Evolutionary conservation across 2,329 filamentous ascomycete species (phyloP).

Genomic region (Blastomyces silverae): DNA sequence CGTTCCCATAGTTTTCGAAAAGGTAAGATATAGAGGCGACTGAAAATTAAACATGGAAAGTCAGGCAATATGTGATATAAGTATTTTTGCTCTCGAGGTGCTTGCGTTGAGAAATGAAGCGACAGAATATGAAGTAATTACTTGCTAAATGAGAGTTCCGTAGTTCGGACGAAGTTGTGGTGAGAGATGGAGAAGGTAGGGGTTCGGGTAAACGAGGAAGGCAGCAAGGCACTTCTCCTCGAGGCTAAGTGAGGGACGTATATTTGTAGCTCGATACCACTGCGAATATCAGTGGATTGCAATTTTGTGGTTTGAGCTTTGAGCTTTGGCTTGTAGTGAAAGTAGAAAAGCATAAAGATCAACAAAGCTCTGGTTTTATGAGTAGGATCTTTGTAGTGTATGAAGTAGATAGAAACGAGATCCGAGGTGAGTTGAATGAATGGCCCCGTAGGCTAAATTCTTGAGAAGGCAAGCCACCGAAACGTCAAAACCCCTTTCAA

Average conservation of each 20-base stretch:
- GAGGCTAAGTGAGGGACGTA: neutral
- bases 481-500: neutral
- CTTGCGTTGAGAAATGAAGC: neutral
- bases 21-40: too few relatives aligned
- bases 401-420: neutral
- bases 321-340: neutral
- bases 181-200: neutral
- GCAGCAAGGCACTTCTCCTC: neutral
- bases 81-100: too few relatives aligned
- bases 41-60: too few relatives aligned
- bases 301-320: neutral
- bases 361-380: neutral
- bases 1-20: too few relatives aligned
- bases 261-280: neutral
- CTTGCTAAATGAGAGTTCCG: neutral
- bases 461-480: neutral
- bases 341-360: neutral
- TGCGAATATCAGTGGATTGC: neutral
- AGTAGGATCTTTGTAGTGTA: neutral
- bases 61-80: too few relatives aligned
- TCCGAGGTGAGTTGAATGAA: neutral
- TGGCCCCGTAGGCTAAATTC: neutral
- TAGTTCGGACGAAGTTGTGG: neutral
- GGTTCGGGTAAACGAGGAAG: neutral
- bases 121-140: neutral